Conservation (phyloP, 164 flowering plant genomes). For the Litsea cubeba region DNA sequence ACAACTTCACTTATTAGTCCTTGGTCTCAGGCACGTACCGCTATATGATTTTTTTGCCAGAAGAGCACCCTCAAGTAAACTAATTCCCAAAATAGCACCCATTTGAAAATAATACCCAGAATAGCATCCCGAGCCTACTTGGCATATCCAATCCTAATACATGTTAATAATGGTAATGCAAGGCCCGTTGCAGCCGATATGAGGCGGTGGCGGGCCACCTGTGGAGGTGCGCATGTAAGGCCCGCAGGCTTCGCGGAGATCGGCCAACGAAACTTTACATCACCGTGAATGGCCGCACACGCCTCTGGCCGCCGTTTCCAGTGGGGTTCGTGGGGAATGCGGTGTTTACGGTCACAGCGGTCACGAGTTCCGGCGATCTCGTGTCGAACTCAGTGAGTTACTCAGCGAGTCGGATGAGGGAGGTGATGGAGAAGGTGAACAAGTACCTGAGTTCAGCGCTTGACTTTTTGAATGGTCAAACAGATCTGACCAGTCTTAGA, state of each 20-base stretch:
- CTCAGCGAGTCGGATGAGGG: slow-evolving; percentile 38
- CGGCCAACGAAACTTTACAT: slow-evolving; percentile 18
- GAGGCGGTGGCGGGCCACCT: slow-evolving; percentile 21
- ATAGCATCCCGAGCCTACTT: too few species aligned
- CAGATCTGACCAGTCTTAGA: slow-evolving; percentile 42
- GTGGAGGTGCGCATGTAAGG: slow-evolving; percentile 34
- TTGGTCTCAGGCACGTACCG: too few species aligned
- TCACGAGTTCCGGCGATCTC: slow-evolving; percentile 12
- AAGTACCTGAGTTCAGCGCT: slow-evolving; percentile 56
- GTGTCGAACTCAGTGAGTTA: slow-evolving; percentile 18
- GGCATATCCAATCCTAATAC: too few species aligned
- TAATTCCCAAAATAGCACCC: too few species aligned
- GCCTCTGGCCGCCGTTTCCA: slow-evolving; percentile 20
- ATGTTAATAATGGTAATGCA: too few species aligned
- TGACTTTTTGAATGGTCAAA: slow-evolving; percentile 53
- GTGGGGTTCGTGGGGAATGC: slow-evolving; percentile 22
- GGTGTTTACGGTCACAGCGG: neutral
- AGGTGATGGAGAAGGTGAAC: slow-evolving; percentile 39
- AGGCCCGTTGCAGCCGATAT: slow-evolving; percentile 33
- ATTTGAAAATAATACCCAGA: too few species aligned
- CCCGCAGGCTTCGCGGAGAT: slow-evolving; percentile 5
- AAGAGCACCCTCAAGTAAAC: too few species aligned
- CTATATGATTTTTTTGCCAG: too few species aligned
- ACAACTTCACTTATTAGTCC: too few species aligned
- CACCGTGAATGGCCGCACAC: slow-evolving; percentile 13